Percentiles rank a stretch among this genome's conserved stretches.
Evolutionary conservation across 352 stramenopile species (phyloP).

Genomic region (Phytophthora pseudosyringae): DNA sequence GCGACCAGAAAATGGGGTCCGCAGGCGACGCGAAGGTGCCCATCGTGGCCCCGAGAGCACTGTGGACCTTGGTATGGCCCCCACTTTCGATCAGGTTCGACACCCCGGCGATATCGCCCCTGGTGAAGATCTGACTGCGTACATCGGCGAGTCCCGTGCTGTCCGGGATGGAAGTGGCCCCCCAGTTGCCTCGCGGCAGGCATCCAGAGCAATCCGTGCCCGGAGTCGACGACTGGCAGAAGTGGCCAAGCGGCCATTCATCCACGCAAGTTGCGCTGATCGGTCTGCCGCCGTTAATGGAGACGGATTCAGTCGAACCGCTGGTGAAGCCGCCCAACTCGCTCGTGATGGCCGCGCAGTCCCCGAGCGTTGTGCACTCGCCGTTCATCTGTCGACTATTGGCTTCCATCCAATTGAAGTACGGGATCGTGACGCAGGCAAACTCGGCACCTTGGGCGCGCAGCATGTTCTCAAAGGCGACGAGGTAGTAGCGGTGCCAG

Average conservation of each 20-base stretch:
- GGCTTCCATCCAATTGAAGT: conserved; percentile 78
- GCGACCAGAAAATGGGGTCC: conserved; percentile 79
- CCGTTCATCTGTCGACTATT: conserved; percentile 43
- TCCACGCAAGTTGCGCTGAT: conserved; percentile 30
- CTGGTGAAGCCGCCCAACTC: conserved; percentile 51
- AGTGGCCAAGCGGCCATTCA: conserved; percentile 63
- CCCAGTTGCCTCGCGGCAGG: conserved; percentile 59
- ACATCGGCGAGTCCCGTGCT: conserved; percentile 52
- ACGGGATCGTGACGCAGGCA: conserved; percentile 78
- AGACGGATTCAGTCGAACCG: conserved; percentile 22
- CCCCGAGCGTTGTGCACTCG: conserved; percentile 47
- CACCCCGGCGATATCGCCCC: conserved; percentile 47
- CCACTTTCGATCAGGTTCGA: conserved; percentile 51
- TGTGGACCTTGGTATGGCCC: conserved; percentile 73
- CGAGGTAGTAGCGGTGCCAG: conserved; percentile 25
- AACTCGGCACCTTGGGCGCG: conserved; percentile 55
- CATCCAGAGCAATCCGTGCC: conserved; percentile 44
- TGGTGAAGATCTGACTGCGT: conserved; percentile 51
- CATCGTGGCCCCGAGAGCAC: conserved; percentile 52
- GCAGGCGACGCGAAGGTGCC: conserved; percentile 50
- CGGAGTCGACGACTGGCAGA: conserved; percentile 48
- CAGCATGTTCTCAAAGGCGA: conserved; percentile 86
- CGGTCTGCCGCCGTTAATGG: conserved; percentile 48
- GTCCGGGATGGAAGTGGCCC: conserved; percentile 27
- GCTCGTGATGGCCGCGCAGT: conserved; percentile 51